Conservation (phyloP, 139 green algal genomes). For the Volvox africanus region DNA sequence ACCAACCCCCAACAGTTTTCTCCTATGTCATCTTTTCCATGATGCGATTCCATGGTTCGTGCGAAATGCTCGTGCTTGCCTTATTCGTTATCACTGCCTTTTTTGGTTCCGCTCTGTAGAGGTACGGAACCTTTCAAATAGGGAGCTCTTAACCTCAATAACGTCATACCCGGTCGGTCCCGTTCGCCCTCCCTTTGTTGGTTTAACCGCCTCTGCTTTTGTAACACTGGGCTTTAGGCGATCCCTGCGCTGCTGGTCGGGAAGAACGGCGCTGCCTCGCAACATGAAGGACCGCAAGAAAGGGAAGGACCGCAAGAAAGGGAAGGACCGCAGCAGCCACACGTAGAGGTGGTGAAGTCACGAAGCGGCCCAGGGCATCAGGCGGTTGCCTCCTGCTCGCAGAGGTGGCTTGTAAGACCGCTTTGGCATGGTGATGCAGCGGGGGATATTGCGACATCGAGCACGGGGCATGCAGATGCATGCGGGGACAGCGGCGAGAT, state of each 20-base stretch:
- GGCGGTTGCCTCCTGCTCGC: neutral
- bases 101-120: no score
- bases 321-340: neutral
- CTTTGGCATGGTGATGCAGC: neutral
- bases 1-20: no score
- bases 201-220: no score
- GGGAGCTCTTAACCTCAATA: no score
- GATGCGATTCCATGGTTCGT: no score
- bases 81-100: no score
- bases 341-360: neutral
- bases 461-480: neutral
- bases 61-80: no score
- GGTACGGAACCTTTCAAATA: no score
- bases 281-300: neutral
- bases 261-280: neutral
- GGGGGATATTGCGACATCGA: neutral
- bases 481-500: neutral
- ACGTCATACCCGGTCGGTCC: no score
- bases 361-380: neutral
- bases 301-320: neutral
- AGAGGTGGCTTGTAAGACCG: neutral
- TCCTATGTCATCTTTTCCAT: no score
- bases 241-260: constrained; percentile 26
- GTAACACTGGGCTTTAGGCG: neutral
- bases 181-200: no score